These are phyloP conservation scores for Sparassis latifolia DNA, from an alignment of 1,284 basidiomycete genomes.

Conservation along the genomic window DNA sequence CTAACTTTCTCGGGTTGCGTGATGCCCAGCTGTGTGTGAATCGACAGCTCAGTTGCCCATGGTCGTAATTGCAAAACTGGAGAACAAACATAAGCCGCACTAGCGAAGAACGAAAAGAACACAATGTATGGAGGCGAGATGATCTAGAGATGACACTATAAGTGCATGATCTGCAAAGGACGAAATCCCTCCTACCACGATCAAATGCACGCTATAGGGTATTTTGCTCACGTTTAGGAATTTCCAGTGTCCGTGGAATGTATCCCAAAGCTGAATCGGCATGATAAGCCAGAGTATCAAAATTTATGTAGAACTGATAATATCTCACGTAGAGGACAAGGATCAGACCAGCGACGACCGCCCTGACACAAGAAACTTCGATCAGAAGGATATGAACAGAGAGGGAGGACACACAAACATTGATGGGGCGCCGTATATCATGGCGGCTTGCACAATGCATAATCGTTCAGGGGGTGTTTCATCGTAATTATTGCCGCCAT, in stretches of 20 bases:
- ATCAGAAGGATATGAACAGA: neutral
- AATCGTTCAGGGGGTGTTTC: constrained; percentile 19
- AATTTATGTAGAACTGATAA: too few species aligned
- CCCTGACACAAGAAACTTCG: constrained; percentile 28
- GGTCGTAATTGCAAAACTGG: too few species aligned
- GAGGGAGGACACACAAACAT: constrained; percentile 32
- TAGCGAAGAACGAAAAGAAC: constrained; percentile 19
- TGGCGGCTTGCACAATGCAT: constrained; percentile 44
- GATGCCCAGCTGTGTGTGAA: constrained; percentile 25
- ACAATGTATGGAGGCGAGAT: constrained; percentile 33
- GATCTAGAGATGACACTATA: constrained; percentile 20
- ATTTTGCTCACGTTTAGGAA: neutral
- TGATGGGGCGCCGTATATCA: constrained; percentile 46
- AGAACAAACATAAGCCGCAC: constrained; percentile 13
- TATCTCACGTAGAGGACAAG: constrained; percentile 35
- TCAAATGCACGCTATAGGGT: too few species aligned
- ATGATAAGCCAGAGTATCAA: neutral
- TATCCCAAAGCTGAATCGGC: constrained; percentile 33
- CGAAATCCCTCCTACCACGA: too few species aligned
- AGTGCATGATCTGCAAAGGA: too few species aligned
- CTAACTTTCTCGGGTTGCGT: constrained; percentile 27
- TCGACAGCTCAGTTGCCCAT: too few species aligned
- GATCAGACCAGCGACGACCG: constrained; percentile 37
- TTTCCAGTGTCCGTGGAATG: constrained; percentile 22
- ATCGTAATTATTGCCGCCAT: constrained; percentile 24